Base-by-base conservation (phyloP, 1,284 basidiomycete species). In the Wallemia ichthyophaga region DNA sequence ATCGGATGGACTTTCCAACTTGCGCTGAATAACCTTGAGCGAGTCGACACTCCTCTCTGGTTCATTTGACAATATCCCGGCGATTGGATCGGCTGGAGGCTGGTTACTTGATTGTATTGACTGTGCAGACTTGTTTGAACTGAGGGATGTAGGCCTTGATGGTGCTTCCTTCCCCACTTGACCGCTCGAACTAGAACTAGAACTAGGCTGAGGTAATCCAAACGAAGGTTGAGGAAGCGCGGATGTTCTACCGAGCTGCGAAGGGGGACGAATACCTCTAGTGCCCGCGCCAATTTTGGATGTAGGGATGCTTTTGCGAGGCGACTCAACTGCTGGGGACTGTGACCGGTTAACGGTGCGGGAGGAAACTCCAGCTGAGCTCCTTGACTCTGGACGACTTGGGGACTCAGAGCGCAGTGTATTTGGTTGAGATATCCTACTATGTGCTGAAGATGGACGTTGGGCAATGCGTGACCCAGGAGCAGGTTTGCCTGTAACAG, bases 21-120 rank as follows among this genome's bases (percentile, higher is more conserved):
- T 79, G 65, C 79, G 81, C 67, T 94, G 86, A 48, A 92, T 78
- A 65, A 80, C 82, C 73, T 98, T 98, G 65, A 98, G 74, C 0
- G 87, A 87, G 60, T 92, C 85, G n/a, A 95, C 87, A 65, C 86
- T 85, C 56, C 82, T 76, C 26, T 78, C 73, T 0, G 85, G 76
- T 13, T 61, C 60, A 19, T 62, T 62, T 33, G 63, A 63, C n/a
- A 63, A 62, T 55, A 62, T 63, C 15, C 54, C 32, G n/a, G 27
- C 58, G 25, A 33, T 54, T 23, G 53, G 58, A n/a, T 56, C 25
- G n/a, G 55, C 25, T 7, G 55, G 55, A 11, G 55, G 55, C 7
- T 25, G 15, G 15, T 17, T 26, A 27, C 25, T 27, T 17, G 24
- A 25, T 9, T 7, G 15, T 13, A 13, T 5, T 19, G 24, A 25